phyloP scores from a whole-genome alignment of 1,284 basidiomycete genomes.

The Leccinum angustisporum region DNA sequence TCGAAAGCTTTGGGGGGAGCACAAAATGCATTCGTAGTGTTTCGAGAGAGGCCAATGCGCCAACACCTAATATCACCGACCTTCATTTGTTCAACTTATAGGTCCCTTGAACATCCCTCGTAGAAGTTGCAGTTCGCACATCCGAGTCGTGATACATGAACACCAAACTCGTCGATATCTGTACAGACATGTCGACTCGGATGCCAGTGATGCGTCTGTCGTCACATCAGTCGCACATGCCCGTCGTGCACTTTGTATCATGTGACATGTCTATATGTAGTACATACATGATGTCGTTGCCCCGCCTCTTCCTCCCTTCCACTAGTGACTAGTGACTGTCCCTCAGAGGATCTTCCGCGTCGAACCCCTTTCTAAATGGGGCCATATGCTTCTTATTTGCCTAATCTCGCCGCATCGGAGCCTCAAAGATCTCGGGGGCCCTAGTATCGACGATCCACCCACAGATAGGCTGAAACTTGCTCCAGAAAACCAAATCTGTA shows the following conservation, averaged over 20 bases:
- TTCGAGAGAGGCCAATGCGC: background rate
- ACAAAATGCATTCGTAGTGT: background rate
- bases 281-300: too few species aligned
- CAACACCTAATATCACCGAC: background rate
- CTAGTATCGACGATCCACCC: background rate
- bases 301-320: background rate
- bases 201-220: background rate
- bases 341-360: background rate
- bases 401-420: background rate
- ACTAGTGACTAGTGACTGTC: background rate
- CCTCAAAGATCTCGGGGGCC: background rate
- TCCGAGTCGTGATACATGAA: background rate
- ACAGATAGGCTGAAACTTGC: background rate
- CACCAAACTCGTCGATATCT: too few species aligned
- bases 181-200: background rate
- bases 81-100: too few species aligned
- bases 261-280: too few species aligned
- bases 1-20: background rate
- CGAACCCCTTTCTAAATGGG: background rate
- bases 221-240: background rate
- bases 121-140: background rate
- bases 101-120: background rate
- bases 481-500: background rate
- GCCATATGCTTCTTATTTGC: background rate
- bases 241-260: background rate